These are phyloP conservation scores for Cercophora samala DNA, from an alignment of 495 filamentous ascomycete genomes.

Conservation along the genomic window DNA sequence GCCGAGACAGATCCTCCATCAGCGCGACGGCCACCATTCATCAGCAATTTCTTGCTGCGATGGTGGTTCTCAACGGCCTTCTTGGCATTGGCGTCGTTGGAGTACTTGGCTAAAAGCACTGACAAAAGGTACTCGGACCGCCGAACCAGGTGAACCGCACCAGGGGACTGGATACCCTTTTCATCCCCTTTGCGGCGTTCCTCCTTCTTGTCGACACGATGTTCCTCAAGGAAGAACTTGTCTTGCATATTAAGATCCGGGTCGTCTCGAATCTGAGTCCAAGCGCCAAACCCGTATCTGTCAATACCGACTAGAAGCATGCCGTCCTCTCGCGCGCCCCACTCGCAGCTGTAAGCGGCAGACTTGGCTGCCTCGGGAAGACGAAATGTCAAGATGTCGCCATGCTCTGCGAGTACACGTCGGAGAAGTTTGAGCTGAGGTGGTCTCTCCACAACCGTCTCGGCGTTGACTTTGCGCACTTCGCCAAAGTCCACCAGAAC, in stretches of 20 bases:
- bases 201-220: conserved; percentile 95
- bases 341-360: conserved; percentile 78
- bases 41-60: conserved; percentile 72
- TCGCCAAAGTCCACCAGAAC: conserved; percentile 90
- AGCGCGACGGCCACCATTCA: conserved; percentile 49
- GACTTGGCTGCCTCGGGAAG: conserved; percentile 88
- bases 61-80: conserved; percentile 85
- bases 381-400: conserved; percentile 73
- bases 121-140: conserved; percentile 91
- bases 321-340: conserved; percentile 90
- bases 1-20: conserved; percentile 54
- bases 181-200: conserved; percentile 75
- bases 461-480: conserved; percentile 90
- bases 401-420: conserved; percentile 58
- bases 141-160: conserved; percentile 92
- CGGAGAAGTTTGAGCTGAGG: conserved; percentile 81
- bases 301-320: conserved; percentile 95
- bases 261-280: conserved; percentile 90
- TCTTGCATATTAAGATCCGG: conserved; percentile 79
- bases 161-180: conserved; percentile 82
- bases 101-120: conserved; percentile 75
- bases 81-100: conserved; percentile 68
- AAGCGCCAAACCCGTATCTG: conserved; percentile 90
- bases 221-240: conserved; percentile 96
- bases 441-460: conserved; percentile 86